Percentiles rank a stretch among this genome's conserved stretches.
These are phyloP conservation scores for Raffaelea albimanens DNA, from an alignment of 2,329 filamentous ascomycete species.

Conservation along the genomic window DNA sequence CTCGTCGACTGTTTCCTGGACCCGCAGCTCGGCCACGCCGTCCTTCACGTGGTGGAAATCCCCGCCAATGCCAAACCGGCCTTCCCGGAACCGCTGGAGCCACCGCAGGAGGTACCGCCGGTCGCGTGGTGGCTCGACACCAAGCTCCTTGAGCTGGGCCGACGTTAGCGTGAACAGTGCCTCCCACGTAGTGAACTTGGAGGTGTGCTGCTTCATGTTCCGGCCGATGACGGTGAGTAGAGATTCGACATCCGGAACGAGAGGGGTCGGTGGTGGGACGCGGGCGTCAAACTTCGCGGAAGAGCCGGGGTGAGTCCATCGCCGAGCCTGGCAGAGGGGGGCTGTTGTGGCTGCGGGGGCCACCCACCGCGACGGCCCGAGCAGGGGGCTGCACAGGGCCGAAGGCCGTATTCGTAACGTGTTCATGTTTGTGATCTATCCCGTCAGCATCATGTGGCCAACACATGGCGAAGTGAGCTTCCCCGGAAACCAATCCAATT, in stretches of 20 bases:
- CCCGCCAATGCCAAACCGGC: constrained; percentile 71
- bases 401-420: constrained; percentile 17
- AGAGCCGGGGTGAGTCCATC: neutral
- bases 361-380: constrained; percentile 11
- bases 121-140: constrained; percentile 75
- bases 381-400: constrained; percentile 12
- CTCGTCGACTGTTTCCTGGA: constrained; percentile 28
- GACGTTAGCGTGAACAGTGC: constrained; percentile 77
- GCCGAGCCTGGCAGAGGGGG: neutral
- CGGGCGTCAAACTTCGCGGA: neutral
- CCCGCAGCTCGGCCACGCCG: constrained; percentile 41
- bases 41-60: constrained; percentile 64
- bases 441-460: neutral
- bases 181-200: constrained; percentile 87
- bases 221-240: constrained; percentile 91
- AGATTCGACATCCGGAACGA: constrained; percentile 74
- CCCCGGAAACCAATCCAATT: no score
- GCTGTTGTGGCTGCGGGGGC: neutral
- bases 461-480: neutral
- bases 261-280: constrained; percentile 65
- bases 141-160: constrained; percentile 68
- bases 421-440: constrained; percentile 15
- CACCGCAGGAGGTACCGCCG: constrained; percentile 80
- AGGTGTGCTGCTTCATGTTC: constrained; percentile 67
- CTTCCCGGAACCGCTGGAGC: constrained; percentile 74